Evolutionary conservation across 371 early-diverging fungal genomes (phyloP), one percentile per base, ranked within the genome.

Genomic region (Thermomucor indicae-seudaticae): DNA sequence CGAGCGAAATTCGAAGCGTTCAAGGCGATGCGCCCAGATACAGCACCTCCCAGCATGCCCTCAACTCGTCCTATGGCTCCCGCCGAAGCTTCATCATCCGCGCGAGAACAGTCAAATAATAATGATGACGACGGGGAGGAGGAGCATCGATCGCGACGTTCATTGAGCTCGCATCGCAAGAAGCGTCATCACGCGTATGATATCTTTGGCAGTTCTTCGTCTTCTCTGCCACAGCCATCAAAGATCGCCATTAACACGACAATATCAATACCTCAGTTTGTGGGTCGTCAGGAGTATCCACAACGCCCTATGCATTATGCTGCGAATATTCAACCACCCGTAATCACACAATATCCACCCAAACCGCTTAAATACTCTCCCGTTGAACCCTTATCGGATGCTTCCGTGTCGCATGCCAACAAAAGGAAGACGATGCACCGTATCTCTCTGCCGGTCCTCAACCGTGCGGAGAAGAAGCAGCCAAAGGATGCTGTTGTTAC

Each of bases 221-320:
- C 52, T 2, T 44, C 31, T 14, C 44, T 51, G 14, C 39, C 53
- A 12, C 65, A 43, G 16, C 69, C 60, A 2, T 51, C 62, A 5
- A 75, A 66, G 39, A 57, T 69, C 35, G 53, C 65, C 20, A 73
- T 69, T 51, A 66, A 73, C 45, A 73, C 74, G 3, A 73, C 74
- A 1, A 73, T 73, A 25, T 47, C 67, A 17, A 53, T 59, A 38
- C 59, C 64, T 23, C 54, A 47, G 30, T 50, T 37, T 3, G 37
- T 23, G 4, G 7, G 22, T 32, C 32, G 34, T 34, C 34, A 51
- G 24, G 4, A 51, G 23, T 45, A 43, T 30, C 28, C 16, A 34
- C 47, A n/a, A 24, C 39, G 29, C 5, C 6, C 8, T 14, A 17
- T 42, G 31, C 47, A 47, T 39, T 47, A 53, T 47, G 37, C 37